Evolutionary conservation across 129 eudicot species (phyloP).

Genomic region (Pulicaria dysenterica): DNA sequence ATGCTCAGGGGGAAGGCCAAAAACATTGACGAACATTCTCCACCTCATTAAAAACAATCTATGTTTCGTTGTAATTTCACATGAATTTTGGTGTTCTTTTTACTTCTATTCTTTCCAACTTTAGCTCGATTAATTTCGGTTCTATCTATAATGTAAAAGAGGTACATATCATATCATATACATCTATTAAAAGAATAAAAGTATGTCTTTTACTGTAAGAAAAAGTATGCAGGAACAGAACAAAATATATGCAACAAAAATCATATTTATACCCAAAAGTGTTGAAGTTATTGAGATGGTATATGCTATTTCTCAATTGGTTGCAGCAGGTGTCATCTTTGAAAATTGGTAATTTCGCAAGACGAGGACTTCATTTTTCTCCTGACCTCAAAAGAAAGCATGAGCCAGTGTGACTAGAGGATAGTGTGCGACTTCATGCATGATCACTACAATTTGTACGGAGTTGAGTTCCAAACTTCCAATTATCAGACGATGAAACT

Average conservation of each 20-base stretch:
- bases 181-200: constrained; percentile 22
- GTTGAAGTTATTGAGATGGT: no score
- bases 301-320: no score
- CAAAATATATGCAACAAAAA: not conserved
- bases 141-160: constrained; percentile 12
- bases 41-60: constrained; percentile 29
- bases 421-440: no score
- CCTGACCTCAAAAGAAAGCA: no score
- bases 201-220: not conserved
- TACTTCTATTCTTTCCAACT: constrained; percentile 25
- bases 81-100: constrained; percentile 21
- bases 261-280: not conserved
- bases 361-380: no score
- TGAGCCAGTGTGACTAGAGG: no score
- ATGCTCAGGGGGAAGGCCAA: constrained; percentile 83
- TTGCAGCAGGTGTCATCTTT: no score
- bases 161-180: not conserved
- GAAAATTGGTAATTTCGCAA: no score
- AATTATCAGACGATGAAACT: no score
- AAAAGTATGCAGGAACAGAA: not conserved
- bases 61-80: constrained; percentile 5
- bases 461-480: no score
- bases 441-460: no score
- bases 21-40: constrained; percentile 48
- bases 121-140: constrained; percentile 21